Evolutionary conservation across 352 stramenopile genomes (phyloP).

Genomic region (Phytopythium delawarense): DNA sequence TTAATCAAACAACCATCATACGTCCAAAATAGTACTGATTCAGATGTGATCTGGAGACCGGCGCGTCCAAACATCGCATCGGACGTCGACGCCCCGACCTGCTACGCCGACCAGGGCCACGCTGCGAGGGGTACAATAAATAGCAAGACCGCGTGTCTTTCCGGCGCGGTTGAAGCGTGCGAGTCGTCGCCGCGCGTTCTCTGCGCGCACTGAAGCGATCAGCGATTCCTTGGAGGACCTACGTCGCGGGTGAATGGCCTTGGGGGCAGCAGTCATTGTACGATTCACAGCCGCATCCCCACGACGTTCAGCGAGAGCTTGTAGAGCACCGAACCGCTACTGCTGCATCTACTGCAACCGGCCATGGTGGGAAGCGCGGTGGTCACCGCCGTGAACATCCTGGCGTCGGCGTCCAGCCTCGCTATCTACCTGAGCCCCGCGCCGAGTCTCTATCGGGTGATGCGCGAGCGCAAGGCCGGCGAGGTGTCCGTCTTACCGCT

Average conservation of each 20-base stretch:
- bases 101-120: neutral
- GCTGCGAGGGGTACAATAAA: neutral
- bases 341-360: neutral
- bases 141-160: constrained; percentile 3
- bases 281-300: neutral
- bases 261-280: neutral
- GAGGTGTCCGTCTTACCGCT: constrained; percentile 17
- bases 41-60: neutral
- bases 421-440: constrained; percentile 19
- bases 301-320: neutral
- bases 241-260: neutral
- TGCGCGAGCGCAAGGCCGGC: constrained; percentile 13
- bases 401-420: constrained; percentile 14
- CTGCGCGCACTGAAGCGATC: neutral
- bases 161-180: neutral
- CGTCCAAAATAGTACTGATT: neutral
- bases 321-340: neutral
- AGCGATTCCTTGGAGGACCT: neutral
- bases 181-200: constrained; percentile 1
- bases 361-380: neutral
- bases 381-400: constrained; percentile 4
- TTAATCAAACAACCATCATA: neutral
- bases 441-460: constrained; percentile 13
- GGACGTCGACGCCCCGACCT: neutral
- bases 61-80: neutral